Percentiles rank a stretch among this genome's conserved stretches.
Evolutionary conservation across 257 asterid genomes (phyloP).

Genomic region (Solanum chilense): DNA sequence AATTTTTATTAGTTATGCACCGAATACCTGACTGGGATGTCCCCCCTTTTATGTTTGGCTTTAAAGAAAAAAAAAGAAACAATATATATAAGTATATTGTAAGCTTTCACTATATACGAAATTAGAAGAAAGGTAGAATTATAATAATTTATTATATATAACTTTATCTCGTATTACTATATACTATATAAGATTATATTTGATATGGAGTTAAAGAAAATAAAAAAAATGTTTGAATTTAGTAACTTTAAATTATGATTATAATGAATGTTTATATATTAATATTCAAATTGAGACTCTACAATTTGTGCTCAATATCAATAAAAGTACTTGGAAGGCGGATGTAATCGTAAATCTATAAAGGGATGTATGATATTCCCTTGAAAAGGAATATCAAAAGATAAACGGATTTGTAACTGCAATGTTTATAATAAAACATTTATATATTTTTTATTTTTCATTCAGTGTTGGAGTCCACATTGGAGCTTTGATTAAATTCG

Average conservation of each 20-base stretch:
- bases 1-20: no score
- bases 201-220: no score
- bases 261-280: not conserved
- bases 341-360: no score
- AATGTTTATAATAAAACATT: no score
- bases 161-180: not conserved
- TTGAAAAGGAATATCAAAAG: no score
- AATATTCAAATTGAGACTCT: rapidly evolving
- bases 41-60: not conserved
- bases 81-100: not conserved
- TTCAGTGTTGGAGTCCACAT: no score
- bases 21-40: no score
- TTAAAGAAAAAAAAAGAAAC: no score
- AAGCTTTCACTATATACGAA: not conserved
- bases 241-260: no score
- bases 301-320: not conserved
- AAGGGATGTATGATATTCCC: no score
- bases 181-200: not conserved
- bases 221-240: rapidly evolving
- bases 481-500: no score
- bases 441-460: no score
- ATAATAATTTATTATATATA: not conserved
- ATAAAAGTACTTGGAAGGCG: rapidly evolving
- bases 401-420: rapidly evolving
- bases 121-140: not conserved